phyloP scores from a whole-genome alignment of 148 eudicot genomes.

The Fagopyrum homotropicum region DNA sequence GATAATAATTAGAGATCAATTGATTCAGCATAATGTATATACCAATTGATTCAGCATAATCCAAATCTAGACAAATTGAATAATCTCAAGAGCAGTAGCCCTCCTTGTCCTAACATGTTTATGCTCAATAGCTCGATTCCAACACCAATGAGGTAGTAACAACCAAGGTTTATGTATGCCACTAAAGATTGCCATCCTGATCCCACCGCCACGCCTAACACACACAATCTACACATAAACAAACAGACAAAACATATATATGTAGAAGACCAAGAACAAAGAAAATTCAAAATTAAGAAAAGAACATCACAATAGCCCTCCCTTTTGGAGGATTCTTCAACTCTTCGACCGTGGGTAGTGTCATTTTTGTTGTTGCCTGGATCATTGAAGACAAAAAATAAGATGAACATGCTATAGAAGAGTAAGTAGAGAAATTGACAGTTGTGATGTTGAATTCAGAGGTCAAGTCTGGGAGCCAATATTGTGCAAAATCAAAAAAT shows the following conservation, averaged over 20 bases:
- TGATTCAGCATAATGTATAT: no score
- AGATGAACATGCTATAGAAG: constrained; percentile 26
- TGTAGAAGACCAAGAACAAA: no score
- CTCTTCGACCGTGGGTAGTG: not conserved
- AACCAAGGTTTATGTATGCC: constrained; percentile 41
- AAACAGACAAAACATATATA: no score
- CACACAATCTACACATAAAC: not conserved
- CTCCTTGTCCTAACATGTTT: no score
- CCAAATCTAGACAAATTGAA: no score
- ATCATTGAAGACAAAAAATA: constrained; percentile 19
- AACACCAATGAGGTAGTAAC: constrained; percentile 35
- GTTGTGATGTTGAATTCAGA: constrained; percentile 30
- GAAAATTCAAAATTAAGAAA: no score
- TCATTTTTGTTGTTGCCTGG: constrained; percentile 5
- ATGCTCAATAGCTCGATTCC: no score
- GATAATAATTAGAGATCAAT: no score
- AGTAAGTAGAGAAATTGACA: constrained; percentile 28
- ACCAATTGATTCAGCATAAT: no score
- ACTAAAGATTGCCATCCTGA: constrained; percentile 46
- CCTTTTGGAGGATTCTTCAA: constrained; percentile 30
- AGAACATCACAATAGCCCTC: no score
- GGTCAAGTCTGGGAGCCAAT: constrained; percentile 39
- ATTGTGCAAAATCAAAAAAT: constrained; percentile 35
- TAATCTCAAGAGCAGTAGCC: no score
- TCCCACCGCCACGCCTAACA: constrained; percentile 43